phyloP scores from a whole-genome alignment of 1,284 basidiomycete genomes.

The Ganoderma resinaceum region DNA sequence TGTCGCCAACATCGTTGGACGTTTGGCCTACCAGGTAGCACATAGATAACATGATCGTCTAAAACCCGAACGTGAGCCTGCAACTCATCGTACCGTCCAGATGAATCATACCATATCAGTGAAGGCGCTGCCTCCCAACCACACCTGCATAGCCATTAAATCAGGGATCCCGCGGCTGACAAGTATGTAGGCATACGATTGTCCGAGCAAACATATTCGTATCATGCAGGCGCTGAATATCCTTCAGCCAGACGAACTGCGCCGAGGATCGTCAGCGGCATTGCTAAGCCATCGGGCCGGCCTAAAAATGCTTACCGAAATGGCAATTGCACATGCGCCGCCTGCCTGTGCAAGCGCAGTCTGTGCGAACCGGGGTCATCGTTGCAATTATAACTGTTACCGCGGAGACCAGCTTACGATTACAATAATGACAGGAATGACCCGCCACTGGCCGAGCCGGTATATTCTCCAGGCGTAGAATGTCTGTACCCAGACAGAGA shows the following conservation, averaged over 20 bases:
- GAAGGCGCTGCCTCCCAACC: constrained; percentile 17
- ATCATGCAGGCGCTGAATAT: constrained; percentile 14
- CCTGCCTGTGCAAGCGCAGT: constrained; percentile 15
- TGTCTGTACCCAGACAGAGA: constrained; percentile 15
- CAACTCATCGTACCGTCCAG: background rate
- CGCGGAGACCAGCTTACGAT: constrained; percentile 4
- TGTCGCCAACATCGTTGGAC: background rate
- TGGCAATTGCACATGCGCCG: constrained; percentile 15
- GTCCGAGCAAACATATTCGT: constrained; percentile 12
- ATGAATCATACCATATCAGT: constrained; percentile 10
- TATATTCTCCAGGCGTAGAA: constrained; percentile 18
- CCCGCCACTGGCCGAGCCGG: constrained; percentile 13
- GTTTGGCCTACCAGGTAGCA: constrained; percentile 6
- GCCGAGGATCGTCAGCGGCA: background rate
- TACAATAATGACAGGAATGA: constrained; percentile 11
- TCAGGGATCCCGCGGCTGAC: background rate
- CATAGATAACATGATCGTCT: constrained; percentile 20
- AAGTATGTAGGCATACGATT: constrained; percentile 3
- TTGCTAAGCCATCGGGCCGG: background rate
- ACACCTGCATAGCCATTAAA: background rate
- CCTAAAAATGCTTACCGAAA: background rate
- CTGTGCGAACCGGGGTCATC: constrained; percentile 1
- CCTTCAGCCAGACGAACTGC: constrained; percentile 15
- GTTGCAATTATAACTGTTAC: background rate
- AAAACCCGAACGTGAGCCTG: background rate